Percentiles rank a stretch among this genome's conserved stretches.
Conservation (phyloP, 2,329 filamentous ascomycete species). For the Paecilomyces sp. region DNA sequence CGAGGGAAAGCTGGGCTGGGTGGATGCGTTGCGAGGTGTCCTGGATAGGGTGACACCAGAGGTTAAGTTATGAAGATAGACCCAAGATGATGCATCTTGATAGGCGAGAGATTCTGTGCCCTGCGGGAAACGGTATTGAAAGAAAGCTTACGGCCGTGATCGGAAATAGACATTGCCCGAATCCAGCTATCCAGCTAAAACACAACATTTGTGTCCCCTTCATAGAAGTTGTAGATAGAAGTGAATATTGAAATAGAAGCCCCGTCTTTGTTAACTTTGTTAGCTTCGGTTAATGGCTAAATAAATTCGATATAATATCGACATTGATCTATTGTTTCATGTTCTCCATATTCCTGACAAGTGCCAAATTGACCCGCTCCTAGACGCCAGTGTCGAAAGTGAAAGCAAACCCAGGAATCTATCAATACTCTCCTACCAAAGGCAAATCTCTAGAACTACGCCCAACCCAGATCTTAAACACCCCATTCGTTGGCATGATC, state of each 20-base stretch:
- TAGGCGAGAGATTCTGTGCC: not conserved
- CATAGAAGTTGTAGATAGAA: too few species aligned
- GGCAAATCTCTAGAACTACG: constrained; percentile 28
- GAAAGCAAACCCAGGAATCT: not conserved
- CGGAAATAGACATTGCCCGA: too few species aligned
- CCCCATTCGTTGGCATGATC: constrained; percentile 47
- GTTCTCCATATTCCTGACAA: not conserved
- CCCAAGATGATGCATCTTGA: not conserved
- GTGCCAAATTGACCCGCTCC: not conserved
- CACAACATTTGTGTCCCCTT: too few species aligned
- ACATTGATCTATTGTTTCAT: not conserved
- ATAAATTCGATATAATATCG: not conserved
- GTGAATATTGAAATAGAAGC: not conserved
- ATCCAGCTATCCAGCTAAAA: too few species aligned
- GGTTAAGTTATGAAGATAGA: not conserved
- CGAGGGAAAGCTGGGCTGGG: constrained; percentile 28
- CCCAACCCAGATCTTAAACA: constrained; percentile 28
- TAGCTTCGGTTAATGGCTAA: too few species aligned
- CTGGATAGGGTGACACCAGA: not conserved
- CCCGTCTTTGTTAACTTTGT: not conserved
- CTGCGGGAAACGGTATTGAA: not conserved
- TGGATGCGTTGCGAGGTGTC: constrained; percentile 16
- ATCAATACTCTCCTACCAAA: constrained; percentile 21
- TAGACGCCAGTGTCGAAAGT: not conserved
- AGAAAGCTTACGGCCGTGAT: too few species aligned